These are phyloP conservation scores for Viola odorata DNA, from an alignment of 345 rosid species.

Conservation along the genomic window DNA sequence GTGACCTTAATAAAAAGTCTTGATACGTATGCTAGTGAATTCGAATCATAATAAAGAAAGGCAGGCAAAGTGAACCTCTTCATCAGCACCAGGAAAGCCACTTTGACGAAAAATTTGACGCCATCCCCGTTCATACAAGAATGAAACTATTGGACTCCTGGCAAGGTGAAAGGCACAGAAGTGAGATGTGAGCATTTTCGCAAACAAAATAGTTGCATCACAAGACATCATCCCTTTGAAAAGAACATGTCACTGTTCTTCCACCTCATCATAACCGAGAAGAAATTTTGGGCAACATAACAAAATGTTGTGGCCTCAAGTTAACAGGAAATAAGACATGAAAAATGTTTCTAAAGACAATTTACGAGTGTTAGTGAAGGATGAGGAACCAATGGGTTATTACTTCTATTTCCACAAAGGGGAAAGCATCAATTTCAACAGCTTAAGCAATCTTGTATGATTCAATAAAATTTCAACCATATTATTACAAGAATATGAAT, in stretches of 20 bases:
- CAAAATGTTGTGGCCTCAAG: not conserved
- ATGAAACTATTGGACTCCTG: constrained; percentile 94
- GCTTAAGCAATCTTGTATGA: not conserved
- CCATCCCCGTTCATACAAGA: constrained; percentile 95
- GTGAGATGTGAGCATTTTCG: not conserved
- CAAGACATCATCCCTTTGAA: not conserved
- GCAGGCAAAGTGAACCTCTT: constrained; percentile 53
- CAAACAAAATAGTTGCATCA: not conserved
- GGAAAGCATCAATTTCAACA: not conserved
- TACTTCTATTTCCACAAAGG: not conserved
- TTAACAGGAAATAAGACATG: not conserved
- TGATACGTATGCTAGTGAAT: not conserved
- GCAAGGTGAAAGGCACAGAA: constrained; percentile 13
- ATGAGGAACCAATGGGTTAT: not conserved
- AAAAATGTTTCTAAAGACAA: not conserved
- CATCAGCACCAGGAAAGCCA: constrained; percentile 94
- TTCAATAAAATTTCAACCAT: not conserved
- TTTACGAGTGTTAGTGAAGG: not conserved
- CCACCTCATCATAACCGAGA: not conserved
- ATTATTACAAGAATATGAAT: not conserved
- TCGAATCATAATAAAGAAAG: not conserved
- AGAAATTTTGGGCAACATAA: not conserved
- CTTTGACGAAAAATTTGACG: constrained; percentile 69
- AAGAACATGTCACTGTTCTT: not conserved
- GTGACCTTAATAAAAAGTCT: not conserved